Conservation (phyloP, 805 yeast genomes). For the Candida germanica region DNA sequence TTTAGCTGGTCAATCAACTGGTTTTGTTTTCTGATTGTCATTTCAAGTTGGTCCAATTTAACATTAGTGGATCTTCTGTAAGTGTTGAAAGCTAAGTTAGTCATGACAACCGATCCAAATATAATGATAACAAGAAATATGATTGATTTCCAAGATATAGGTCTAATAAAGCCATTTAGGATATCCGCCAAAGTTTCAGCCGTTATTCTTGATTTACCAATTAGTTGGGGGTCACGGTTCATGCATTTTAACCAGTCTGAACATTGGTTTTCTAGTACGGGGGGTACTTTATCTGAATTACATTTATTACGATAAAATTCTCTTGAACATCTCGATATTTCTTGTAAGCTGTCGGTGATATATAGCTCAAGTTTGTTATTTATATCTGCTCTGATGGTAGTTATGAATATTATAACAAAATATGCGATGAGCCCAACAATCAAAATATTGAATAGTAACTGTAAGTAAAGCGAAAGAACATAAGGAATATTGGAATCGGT, state of each 20-base stretch:
- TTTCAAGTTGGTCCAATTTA: slow-evolving; percentile 13
- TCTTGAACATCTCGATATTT: slow-evolving; percentile 64
- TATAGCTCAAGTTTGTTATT: slow-evolving; percentile 64
- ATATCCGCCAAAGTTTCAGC: slow-evolving; percentile 85
- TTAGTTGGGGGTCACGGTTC: slow-evolving; percentile 67
- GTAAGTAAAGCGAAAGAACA: slow-evolving; percentile 59
- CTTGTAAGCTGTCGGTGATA: slow-evolving; percentile 56
- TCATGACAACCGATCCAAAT: slow-evolving; percentile 50
- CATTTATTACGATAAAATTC: slow-evolving; percentile 75
- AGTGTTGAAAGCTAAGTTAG: slow-evolving; percentile 49
- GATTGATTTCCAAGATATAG: slow-evolving; percentile 69
- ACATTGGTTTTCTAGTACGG: slow-evolving; percentile 71
- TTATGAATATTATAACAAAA: slow-evolving; percentile 48
- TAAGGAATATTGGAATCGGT: slow-evolving; percentile 52
- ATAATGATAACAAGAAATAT: slow-evolving; percentile 43
- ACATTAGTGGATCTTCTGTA: slow-evolving; percentile 20
- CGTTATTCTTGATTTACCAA: slow-evolving; percentile 68
- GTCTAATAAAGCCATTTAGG: slow-evolving; percentile 68
- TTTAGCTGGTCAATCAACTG: slow-evolving; percentile 2
- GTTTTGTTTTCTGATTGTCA: slow-evolving; percentile 15
- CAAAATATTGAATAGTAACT: slow-evolving; percentile 54
- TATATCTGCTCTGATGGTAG: slow-evolving; percentile 66
- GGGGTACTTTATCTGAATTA: slow-evolving; percentile 59
- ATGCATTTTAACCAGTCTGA: slow-evolving; percentile 77
- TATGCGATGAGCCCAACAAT: slow-evolving; percentile 51